Evolutionary conservation across 1,284 basidiomycete species (phyloP).

Genomic region (Ganoderma meredithae): DNA sequence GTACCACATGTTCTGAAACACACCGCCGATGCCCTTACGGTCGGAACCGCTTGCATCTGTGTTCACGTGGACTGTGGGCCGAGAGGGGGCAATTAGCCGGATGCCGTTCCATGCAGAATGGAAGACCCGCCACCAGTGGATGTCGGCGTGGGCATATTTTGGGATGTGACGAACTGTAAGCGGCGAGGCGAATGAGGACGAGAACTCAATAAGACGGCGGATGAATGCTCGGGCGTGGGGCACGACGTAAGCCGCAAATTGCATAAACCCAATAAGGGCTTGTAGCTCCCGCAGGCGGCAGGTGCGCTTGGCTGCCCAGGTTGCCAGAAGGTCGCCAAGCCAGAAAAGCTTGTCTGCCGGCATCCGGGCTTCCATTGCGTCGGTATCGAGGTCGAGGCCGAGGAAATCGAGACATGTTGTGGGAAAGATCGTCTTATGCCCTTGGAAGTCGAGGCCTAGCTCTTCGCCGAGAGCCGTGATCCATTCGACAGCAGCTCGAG

Average conservation of each 20-base stretch:
- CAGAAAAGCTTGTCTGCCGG: slow-evolving; percentile 13
- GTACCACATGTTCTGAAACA: slow-evolving; percentile 3
- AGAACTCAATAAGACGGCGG: slow-evolving; percentile 16
- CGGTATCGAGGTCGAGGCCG: slow-evolving; percentile 18
- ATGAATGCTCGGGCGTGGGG: slow-evolving; percentile 14
- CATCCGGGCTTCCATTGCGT: slow-evolving; percentile 18
- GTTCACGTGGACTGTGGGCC: slow-evolving; percentile 9
- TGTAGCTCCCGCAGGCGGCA: slow-evolving; percentile 18
- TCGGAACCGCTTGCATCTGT: slow-evolving; percentile 17
- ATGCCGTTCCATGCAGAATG: slow-evolving; percentile 15
- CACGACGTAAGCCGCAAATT: slow-evolving; percentile 19
- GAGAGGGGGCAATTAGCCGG: slow-evolving; percentile 4
- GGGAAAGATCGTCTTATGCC: slow-evolving; percentile 3
- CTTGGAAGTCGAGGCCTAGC: slow-evolving; percentile 19
- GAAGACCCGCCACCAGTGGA: slow-evolving; percentile 19
- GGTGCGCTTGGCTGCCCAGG: background rate
- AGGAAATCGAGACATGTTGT: slow-evolving; percentile 13
- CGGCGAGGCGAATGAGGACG: slow-evolving; percentile 3
- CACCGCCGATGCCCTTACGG: slow-evolving; percentile 8
- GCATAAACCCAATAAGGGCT: slow-evolving; percentile 18
- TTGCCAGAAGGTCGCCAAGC: slow-evolving; percentile 4
- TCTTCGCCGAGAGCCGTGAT: slow-evolving; percentile 13
- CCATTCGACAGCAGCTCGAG: slow-evolving; percentile 4
- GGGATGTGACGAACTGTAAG: slow-evolving; percentile 18
- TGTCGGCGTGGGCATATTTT: slow-evolving; percentile 11